phyloP scores from a whole-genome alignment of 257 asterid species.

The Nyctanthes arbortristis region DNA sequence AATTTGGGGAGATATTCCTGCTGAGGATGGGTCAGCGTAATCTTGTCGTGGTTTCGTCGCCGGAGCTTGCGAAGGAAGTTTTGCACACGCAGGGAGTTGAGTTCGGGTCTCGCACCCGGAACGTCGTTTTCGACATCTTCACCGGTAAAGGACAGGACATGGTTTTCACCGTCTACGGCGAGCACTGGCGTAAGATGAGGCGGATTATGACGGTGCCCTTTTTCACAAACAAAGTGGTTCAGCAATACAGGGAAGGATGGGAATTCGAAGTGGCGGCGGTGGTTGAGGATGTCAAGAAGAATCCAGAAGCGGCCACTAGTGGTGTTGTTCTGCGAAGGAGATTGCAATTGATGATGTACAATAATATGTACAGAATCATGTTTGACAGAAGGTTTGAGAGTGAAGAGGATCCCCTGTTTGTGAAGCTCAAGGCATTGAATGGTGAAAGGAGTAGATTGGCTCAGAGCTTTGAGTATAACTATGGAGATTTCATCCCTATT shows the following conservation, averaged over 20 bases:
- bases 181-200: conserved; percentile 97
- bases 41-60: conserved; percentile 80
- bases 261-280: conserved; percentile 77
- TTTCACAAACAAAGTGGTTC: conserved; percentile 88
- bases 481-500: conserved; percentile 90
- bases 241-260: conserved; percentile 74
- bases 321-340: conserved; percentile 78
- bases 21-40: conserved; percentile 94
- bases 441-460: conserved; percentile 94
- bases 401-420: conserved; percentile 74
- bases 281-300: conserved; percentile 78
- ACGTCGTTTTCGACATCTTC: conserved; percentile 86
- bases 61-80: conserved; percentile 78
- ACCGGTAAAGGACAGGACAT: conserved; percentile 92
- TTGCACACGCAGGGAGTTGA: conserved; percentile 92
- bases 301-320: conserved; percentile 65
- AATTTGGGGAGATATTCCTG: conserved; percentile 67
- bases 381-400: conserved; percentile 83
- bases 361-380: conserved; percentile 88
- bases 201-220: conserved; percentile 94
- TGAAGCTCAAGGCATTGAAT: conserved; percentile 75
- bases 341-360: conserved; percentile 93
- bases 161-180: conserved; percentile 96
- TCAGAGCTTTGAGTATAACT: conserved; percentile 93
- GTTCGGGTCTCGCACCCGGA: conserved; percentile 85